Conservation (phyloP, 2,329 filamentous ascomycete species). For the Botrytis byssoidea region DNA sequence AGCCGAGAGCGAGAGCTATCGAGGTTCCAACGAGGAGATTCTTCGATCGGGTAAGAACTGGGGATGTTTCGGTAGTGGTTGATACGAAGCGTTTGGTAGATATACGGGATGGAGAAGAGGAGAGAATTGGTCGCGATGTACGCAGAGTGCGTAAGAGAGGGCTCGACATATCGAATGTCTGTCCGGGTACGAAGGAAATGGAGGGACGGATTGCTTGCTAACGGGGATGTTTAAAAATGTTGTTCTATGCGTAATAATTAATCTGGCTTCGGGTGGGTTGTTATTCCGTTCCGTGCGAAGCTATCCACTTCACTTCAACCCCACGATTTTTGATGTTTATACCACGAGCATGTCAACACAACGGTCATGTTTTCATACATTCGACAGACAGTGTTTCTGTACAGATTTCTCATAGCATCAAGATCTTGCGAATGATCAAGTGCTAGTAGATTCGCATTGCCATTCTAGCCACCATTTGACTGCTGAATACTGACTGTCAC, state of each 20-base stretch:
- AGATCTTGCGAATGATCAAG: too few relatives aligned
- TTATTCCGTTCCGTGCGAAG: neutral
- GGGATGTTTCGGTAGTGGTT: constrained; percentile 34
- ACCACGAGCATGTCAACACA: neutral
- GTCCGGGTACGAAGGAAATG: neutral
- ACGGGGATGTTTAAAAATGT: neutral
- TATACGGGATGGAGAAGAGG: constrained; percentile 10
- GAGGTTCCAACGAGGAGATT: constrained; percentile 55
- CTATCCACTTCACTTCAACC: neutral
- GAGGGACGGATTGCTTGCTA: neutral
- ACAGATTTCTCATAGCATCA: neutral
- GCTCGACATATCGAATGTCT: constrained; percentile 18
- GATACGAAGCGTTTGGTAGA: constrained; percentile 28
- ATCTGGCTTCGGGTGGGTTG: neutral
- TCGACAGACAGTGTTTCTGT: neutral
- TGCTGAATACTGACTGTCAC: neutral
- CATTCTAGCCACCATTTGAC: neutral
- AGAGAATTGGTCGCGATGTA: neutral
- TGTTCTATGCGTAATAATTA: neutral
- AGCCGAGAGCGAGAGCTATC: constrained; percentile 47
- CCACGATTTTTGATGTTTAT: neutral
- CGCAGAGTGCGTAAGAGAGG: constrained; percentile 18
- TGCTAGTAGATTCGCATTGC: neutral
- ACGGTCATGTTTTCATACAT: neutral
- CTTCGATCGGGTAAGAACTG: constrained; percentile 45